Evolutionary conservation across 2,329 filamentous ascomycete species (phyloP), one percentile per base, ranked within the genome.

Genomic region (Stachybotrys echinatus): DNA sequence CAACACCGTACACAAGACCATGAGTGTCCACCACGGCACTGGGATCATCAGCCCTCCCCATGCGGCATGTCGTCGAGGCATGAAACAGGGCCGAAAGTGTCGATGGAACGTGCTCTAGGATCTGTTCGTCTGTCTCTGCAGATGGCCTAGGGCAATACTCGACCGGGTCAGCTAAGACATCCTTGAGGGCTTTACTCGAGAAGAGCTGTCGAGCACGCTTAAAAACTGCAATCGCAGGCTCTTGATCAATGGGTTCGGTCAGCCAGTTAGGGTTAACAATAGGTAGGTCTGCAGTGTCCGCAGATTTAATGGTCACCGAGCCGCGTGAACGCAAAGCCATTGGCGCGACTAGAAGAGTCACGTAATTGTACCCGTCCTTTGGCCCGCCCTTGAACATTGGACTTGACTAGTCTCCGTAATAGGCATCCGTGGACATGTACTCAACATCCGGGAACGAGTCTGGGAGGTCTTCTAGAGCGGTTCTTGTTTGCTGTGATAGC

Each of bases 1-100:
- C 60, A 0, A 82, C 75, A 2, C 79, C 78, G n/a, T 75, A 67
- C 1, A 85, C 81, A 7, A 74, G 67, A 59, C 84, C 82, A 50
- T 75, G 69, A 0, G 66, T 70, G 61, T 85, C 79, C 47, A 85
- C 59, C 2, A 84, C 80, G 3, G 79, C 80, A 10, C 8, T 44
- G 6, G 42, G 42, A 21, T 44, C 42, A 8, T 23, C n/a, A 21
- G 18, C 8, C 42, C 20, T 44, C 6, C 42, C 42, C 42, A 44
- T 44, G 14, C 20, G 12, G 20, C 42, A 44, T 23, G 42, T 44
- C 12, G 8, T 8, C 6, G 18, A 21, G 8, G 42, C 42, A 23
- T 44, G 42, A 20, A 20, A 44, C 8, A 44, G 18, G 10, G 42
- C 10, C 42, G 20, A 21, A 10, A 44, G 18, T 12, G 42, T 44